These are phyloP conservation scores for Leccinellum rugosiceps DNA, from an alignment of 768 basidiomycete genomes.

Conservation along the genomic window DNA sequence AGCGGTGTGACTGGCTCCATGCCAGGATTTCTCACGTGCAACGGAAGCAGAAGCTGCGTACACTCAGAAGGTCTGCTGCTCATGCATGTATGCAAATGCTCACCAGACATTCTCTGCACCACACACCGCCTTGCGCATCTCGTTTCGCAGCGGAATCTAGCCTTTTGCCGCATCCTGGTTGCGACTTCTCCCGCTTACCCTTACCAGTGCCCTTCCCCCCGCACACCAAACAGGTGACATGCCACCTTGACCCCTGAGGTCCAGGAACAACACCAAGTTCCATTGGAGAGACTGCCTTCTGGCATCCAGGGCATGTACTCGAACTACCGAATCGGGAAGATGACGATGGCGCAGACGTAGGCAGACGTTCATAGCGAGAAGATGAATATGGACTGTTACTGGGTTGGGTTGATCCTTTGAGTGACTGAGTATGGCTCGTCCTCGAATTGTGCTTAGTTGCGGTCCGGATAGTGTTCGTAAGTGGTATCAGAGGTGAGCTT, in stretches of 20 bases:
- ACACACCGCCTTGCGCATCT: slow-evolving; percentile 65
- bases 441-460: slow-evolving; percentile 3
- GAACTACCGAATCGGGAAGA: slow-evolving; percentile 35
- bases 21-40: slow-evolving; percentile 44
- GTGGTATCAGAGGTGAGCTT: slow-evolving; percentile 19
- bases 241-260: slow-evolving; percentile 81
- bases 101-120: slow-evolving; percentile 85
- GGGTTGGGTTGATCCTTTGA: slow-evolving; percentile 12
- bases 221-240: slow-evolving; percentile 72
- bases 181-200: slow-evolving; percentile 50
- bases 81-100: slow-evolving; percentile 22
- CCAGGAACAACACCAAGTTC: slow-evolving; percentile 84
- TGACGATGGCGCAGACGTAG: slow-evolving; percentile 16
- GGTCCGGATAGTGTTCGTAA: slow-evolving; percentile 17
- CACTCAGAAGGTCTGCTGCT: slow-evolving; percentile 5
- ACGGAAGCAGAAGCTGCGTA: slow-evolving; percentile 54
- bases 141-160: slow-evolving; percentile 80
- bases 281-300: slow-evolving; percentile 73
- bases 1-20: slow-evolving; percentile 49
- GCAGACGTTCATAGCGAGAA: slow-evolving; percentile 29
- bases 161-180: slow-evolving; percentile 79
- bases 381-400: slow-evolving; percentile 22
- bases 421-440: slow-evolving; percentile 7
- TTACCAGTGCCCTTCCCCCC: slow-evolving; percentile 57
- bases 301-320: slow-evolving; percentile 72